Evolutionary conservation across 2,329 filamentous ascomycete genomes (phyloP).

Genomic region (Fonsecaea monophora): DNA sequence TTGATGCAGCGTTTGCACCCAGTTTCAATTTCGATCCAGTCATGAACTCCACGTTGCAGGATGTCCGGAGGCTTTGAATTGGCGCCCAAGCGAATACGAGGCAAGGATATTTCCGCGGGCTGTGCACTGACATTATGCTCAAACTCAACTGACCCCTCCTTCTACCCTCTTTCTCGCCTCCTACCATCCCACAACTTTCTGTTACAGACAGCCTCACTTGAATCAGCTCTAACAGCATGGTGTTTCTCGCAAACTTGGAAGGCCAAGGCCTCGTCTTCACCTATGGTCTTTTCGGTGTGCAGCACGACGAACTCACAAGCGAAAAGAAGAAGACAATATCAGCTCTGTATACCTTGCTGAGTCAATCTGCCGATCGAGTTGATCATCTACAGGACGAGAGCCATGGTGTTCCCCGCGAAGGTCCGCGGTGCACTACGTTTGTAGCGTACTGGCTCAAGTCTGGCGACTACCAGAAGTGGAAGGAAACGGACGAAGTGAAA

Average conservation of each 20-base stretch:
- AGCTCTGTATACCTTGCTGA: slow-evolving; percentile 16
- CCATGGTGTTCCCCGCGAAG: slow-evolving; percentile 18
- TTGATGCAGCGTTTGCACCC: neutral
- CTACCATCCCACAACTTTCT: neutral
- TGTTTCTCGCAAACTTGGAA: slow-evolving; percentile 29
- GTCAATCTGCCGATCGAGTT: slow-evolving; percentile 18
- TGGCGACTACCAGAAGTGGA: slow-evolving; percentile 24
- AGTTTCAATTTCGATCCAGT: neutral
- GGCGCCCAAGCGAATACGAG: neutral
- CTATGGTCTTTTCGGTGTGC: slow-evolving; percentile 28
- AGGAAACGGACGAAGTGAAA: slow-evolving; percentile 11
- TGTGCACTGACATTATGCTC: neutral
- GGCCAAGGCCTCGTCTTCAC: slow-evolving; percentile 24
- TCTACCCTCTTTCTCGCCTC: neutral
- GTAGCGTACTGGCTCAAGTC: slow-evolving; percentile 27
- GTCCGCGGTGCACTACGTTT: slow-evolving; percentile 24
- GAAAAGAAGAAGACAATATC: slow-evolving; percentile 26
- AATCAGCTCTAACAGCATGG: slow-evolving; percentile 10
- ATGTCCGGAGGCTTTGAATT: neutral
- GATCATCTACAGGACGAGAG: slow-evolving; percentile 32
- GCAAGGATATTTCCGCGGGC: neutral
- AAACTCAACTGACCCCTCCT: neutral
- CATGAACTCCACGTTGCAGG: slow-evolving; percentile 4
- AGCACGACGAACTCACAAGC: slow-evolving; percentile 25
- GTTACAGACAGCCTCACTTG: neutral